Conservation (phyloP, 768 basidiomycete genomes). For the Rhodotorula sphaerocarpa region DNA sequence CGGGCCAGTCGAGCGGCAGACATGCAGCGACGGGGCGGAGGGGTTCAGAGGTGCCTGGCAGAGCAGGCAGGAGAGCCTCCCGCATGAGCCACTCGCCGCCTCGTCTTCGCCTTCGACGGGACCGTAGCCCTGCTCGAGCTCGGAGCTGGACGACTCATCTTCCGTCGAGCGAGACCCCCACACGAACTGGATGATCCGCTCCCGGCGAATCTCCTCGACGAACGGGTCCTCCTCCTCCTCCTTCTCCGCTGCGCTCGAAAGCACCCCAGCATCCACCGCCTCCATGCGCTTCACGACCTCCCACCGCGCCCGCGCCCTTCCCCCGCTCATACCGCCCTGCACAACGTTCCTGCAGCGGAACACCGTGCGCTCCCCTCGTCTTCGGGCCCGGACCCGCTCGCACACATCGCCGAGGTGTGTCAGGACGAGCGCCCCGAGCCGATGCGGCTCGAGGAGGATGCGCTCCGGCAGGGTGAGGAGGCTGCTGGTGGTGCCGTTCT, state of each 20-base stretch:
- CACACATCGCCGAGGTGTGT: not conserved
- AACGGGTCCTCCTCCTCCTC: not conserved
- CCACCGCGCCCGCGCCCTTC: not conserved
- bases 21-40: not conserved
- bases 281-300: not conserved
- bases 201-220: not conserved
- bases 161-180: too few species aligned
- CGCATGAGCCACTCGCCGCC: not conserved
- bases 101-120: too few species aligned
- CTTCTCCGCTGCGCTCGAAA: not conserved
- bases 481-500: not conserved
- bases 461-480: not conserved
- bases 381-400: not conserved
- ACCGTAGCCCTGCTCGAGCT: too few species aligned
- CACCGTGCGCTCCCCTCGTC: not conserved
- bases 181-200: not conserved
- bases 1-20: too few species aligned
- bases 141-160: too few species aligned
- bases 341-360: constrained; percentile 4
- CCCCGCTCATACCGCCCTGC: not conserved
- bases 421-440: not conserved
- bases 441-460: constrained; percentile 5
- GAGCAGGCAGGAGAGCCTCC: not conserved
- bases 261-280: not conserved
- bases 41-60: not conserved